These are phyloP conservation scores for Nepenthes mirabilis DNA, from an alignment of 148 eudicot genomes.

Conservation along the genomic window DNA sequence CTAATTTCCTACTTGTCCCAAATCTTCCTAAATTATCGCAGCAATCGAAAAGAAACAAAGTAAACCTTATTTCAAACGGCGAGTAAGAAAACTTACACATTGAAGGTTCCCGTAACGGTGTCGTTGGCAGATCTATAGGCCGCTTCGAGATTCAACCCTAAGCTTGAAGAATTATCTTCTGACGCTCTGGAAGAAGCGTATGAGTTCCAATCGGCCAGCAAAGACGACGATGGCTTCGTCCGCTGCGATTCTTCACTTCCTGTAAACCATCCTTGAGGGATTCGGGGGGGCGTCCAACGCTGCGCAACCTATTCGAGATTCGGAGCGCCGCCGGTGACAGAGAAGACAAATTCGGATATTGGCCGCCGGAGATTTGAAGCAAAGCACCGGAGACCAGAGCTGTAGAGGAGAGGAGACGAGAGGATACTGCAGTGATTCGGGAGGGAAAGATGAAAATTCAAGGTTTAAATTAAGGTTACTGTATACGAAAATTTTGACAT, in stretches of 20 bases:
- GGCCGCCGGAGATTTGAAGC: no score
- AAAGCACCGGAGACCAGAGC: no score
- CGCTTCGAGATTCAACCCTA: conserved; percentile 80
- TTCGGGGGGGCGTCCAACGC: no score
- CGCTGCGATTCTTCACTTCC: conserved; percentile 19
- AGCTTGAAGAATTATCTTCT: conserved; percentile 27
- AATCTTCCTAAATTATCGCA: background rate
- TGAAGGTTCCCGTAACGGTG: conserved; percentile 77
- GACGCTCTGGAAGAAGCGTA: conserved; percentile 55
- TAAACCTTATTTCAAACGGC: background rate
- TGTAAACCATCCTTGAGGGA: conserved; percentile 42
- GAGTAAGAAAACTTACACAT: conserved; percentile 33
- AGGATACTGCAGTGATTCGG: no score
- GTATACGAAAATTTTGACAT: no score
- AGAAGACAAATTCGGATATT: no score
- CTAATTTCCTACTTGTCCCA: background rate
- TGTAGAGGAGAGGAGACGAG: no score
- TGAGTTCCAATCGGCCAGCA: conserved; percentile 87
- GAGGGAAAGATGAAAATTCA: no score
- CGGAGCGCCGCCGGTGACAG: no score
- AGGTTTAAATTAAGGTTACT: no score
- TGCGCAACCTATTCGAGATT: no score
- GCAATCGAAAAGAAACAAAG: background rate
- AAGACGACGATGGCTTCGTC: conserved; percentile 31
- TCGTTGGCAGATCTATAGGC: conserved; percentile 93